These are phyloP conservation scores for Candida tropicalis DNA, from an alignment of 1,139 yeast species.

Conservation along the genomic window DNA sequence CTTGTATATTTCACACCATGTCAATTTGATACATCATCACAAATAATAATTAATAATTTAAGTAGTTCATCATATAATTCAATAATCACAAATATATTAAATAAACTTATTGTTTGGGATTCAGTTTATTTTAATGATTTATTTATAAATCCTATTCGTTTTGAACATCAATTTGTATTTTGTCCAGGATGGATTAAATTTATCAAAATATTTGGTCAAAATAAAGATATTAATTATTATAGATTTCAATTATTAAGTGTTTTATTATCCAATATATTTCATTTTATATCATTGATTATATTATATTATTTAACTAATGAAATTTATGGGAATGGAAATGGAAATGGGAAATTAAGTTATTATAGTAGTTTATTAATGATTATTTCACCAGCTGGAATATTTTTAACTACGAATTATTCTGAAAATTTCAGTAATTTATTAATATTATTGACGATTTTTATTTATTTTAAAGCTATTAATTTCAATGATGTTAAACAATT, in stretches of 20 bases:
- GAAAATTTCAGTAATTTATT: conserved; percentile 75
- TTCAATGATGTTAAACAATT: conserved; percentile 20
- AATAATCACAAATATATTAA: conserved; percentile 26
- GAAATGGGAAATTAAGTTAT: conserved; percentile 27
- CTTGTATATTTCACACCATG: conserved; percentile 36
- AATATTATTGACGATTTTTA: conserved; percentile 58
- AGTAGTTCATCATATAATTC: conserved; percentile 7
- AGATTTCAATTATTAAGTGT: conserved; percentile 46
- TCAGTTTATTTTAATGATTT: conserved; percentile 72
- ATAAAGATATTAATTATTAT: conserved; percentile 37
- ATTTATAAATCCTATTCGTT: conserved; percentile 52
- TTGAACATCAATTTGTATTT: conserved; percentile 91
- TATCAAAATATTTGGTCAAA: conserved; percentile 29
- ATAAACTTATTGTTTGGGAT: conserved; percentile 79
- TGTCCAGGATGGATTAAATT: conserved; percentile 75
- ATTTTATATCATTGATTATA: conserved; percentile 50
- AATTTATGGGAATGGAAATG: conserved; percentile 25
- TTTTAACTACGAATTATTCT: conserved; percentile 72
- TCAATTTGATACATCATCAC: conserved; percentile 45
- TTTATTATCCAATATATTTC: conserved; percentile 53
- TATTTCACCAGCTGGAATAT: conserved; percentile 80
- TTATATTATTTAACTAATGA: conserved; percentile 52
- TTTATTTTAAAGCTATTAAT: conserved; percentile 46
- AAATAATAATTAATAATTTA: conserved; percentile 23
- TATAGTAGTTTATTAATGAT: conserved; percentile 52